Conservation (phyloP, 305 asterid genomes). For the Plantago lanceolata region DNA sequence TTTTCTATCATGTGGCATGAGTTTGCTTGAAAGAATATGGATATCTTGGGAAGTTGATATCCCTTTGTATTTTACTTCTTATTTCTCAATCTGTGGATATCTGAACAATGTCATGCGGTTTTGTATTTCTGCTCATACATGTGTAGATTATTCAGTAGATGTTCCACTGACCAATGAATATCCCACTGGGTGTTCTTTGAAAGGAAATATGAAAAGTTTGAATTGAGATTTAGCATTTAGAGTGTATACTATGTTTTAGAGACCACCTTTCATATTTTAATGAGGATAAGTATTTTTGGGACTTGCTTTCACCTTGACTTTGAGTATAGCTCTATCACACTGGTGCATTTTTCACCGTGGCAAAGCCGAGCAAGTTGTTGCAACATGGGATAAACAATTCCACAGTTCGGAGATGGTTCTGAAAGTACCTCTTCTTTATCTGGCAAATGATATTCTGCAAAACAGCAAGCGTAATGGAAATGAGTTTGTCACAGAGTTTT, state of each 20-base stretch:
- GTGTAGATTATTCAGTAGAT: too few relatives aligned
- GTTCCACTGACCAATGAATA: too few relatives aligned
- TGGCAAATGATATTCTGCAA: slow-evolving; percentile 88
- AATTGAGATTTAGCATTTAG: background rate
- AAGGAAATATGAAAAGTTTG: background rate
- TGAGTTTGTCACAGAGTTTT: slow-evolving; percentile 80
- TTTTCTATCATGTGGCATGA: too few relatives aligned
- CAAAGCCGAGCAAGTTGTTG: slow-evolving; percentile 73
- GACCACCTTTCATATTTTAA: background rate
- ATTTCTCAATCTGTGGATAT: too few relatives aligned
- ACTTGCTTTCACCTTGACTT: slow-evolving; percentile 40
- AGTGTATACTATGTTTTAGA: background rate
- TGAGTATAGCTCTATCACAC: slow-evolving; percentile 66
- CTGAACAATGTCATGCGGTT: too few relatives aligned
- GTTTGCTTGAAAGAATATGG: too few relatives aligned
- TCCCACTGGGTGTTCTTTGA: too few relatives aligned
- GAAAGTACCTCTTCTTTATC: slow-evolving; percentile 84
- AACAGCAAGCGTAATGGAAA: slow-evolving; percentile 94
- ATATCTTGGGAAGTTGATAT: too few relatives aligned
- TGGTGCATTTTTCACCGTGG: slow-evolving; percentile 96
- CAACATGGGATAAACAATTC: slow-evolving; percentile 90
- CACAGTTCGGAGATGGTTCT: slow-evolving; percentile 56
- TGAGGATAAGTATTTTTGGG: too few relatives aligned
- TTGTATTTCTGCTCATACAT: too few relatives aligned
- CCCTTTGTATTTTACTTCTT: too few relatives aligned